A percentile compares a stretch with the other conserved stretches of the same genome.
Conservation (phyloP, 495 filamentous ascomycete species). For the Lasiosphaeris hirsuta region DNA sequence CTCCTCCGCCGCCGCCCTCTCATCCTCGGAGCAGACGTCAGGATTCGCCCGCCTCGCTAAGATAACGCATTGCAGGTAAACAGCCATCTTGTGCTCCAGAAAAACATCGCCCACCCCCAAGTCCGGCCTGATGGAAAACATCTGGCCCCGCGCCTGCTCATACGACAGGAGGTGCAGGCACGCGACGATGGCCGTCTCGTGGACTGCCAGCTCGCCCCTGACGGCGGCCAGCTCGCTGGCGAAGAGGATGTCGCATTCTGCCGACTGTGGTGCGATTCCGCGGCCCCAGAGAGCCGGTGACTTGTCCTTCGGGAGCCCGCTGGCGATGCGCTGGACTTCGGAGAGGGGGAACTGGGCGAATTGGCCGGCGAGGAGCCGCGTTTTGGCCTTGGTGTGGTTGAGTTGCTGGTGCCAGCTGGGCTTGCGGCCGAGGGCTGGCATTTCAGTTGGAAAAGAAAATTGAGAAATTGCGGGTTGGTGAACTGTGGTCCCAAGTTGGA, state of each 20-base stretch:
- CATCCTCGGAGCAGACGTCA: constrained; percentile 12
- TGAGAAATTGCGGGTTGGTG: too few species aligned
- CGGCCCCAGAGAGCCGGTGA: too few species aligned
- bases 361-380: neutral
- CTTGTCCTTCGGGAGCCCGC: constrained; percentile 2
- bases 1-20: constrained; percentile 10
- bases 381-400: constrained; percentile 8
- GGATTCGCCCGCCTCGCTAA: constrained; percentile 1
- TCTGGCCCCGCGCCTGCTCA: constrained; percentile 13
- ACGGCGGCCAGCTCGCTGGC: constrained; percentile 10
- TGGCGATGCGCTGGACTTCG: constrained; percentile 9
- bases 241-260: constrained; percentile 14
- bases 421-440: constrained; percentile 8
- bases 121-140: constrained; percentile 2
- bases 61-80: constrained; percentile 17
- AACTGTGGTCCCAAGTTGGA: too few species aligned
- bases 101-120: constrained; percentile 2
- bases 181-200: constrained; percentile 16
- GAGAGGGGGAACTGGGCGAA: constrained; percentile 9
- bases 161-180: constrained; percentile 14
- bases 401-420: constrained; percentile 15
- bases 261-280: neutral
- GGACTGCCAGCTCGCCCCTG: constrained; percentile 6
- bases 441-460: too few species aligned
- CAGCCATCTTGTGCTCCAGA: constrained; percentile 2